These are phyloP conservation scores for Endotrypanum monterogeii DNA, from an alignment of 208 protist species.

Conservation along the genomic window DNA sequence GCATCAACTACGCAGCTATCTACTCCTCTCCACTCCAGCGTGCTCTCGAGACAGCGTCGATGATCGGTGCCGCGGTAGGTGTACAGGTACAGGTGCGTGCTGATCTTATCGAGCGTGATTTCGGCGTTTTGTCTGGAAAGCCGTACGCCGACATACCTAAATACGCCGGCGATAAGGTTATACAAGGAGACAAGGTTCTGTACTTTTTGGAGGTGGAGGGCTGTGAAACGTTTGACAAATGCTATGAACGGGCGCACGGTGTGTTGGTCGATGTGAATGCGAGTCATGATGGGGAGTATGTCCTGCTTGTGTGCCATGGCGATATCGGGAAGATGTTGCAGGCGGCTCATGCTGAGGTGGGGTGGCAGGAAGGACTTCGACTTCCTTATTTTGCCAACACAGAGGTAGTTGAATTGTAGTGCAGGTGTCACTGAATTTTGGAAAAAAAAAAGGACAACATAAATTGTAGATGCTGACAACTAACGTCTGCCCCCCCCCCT, in stretches of 20 bases:
- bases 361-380: conserved; percentile 71
- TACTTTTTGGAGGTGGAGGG: conserved; percentile 84
- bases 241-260: conserved; percentile 59
- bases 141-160: conserved; percentile 69
- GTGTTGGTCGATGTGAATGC: conserved; percentile 66
- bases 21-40: conserved; percentile 79
- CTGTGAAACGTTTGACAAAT: conserved; percentile 78
- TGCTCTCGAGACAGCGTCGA: conserved; percentile 64
- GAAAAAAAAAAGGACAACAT: neutral
- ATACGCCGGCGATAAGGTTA: conserved; percentile 67
- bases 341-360: conserved; percentile 54
- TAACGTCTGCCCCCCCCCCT: neutral
- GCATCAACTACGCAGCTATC: conserved; percentile 60
- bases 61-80: conserved; percentile 48
- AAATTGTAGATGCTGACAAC: neutral
- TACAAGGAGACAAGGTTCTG: conserved; percentile 81
- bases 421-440: neutral
- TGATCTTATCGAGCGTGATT: conserved; percentile 89
- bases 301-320: conserved; percentile 88
- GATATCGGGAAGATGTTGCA: conserved; percentile 93
- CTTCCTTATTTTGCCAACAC: conserved; percentile 88
- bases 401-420: conserved; percentile 57
- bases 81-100: conserved; percentile 43
- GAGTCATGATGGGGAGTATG: conserved; percentile 57
- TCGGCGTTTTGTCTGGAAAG: conserved; percentile 82